Percentiles rank a stretch among this genome's conserved stretches.
These are phyloP conservation scores for Lasiodiplodia sp. DNA, from an alignment of 2,329 filamentous ascomycete genomes.

Conservation along the genomic window DNA sequence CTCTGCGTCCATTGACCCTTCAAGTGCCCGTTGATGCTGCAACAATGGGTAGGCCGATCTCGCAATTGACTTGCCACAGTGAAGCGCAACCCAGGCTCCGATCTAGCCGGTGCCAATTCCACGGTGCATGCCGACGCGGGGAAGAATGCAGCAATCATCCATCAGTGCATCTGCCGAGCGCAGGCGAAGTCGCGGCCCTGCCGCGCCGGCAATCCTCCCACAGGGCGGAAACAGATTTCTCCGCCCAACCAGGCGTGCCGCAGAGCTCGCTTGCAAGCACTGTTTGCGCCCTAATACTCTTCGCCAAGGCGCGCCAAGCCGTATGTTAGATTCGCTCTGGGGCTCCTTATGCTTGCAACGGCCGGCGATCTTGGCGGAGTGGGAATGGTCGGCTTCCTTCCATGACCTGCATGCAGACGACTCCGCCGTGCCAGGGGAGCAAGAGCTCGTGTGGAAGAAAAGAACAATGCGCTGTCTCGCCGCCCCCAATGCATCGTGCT, in stretches of 20 bases:
- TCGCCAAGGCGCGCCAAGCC: slow-evolving; percentile 1
- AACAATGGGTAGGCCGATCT: not conserved
- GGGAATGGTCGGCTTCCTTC: slow-evolving; percentile 3
- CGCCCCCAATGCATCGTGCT: not conserved
- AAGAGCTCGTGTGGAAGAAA: not conserved
- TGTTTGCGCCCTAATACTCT: not conserved
- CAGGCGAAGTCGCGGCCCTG: not conserved
- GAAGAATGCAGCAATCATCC: not conserved
- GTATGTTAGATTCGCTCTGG: slow-evolving; percentile 5
- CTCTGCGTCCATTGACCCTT: not conserved
- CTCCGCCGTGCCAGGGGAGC: slow-evolving; percentile 11
- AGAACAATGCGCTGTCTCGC: not conserved
- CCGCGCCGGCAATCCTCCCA: not conserved
- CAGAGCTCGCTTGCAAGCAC: slow-evolving; percentile 6
- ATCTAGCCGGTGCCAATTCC: not conserved
- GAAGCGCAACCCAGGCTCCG: not conserved
- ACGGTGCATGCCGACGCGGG: not conserved
- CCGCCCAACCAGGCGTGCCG: slow-evolving; percentile 17
- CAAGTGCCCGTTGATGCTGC: not conserved
- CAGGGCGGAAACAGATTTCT: slow-evolving; percentile 9
- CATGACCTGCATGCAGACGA: slow-evolving; percentile 14
- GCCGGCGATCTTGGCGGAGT: not conserved
- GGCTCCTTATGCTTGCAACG: not conserved
- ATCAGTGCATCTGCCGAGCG: not conserved
- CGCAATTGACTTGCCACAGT: not conserved